Conservation (phyloP, 768 basidiomycete genomes). For the Phylloporus scabripes region DNA sequence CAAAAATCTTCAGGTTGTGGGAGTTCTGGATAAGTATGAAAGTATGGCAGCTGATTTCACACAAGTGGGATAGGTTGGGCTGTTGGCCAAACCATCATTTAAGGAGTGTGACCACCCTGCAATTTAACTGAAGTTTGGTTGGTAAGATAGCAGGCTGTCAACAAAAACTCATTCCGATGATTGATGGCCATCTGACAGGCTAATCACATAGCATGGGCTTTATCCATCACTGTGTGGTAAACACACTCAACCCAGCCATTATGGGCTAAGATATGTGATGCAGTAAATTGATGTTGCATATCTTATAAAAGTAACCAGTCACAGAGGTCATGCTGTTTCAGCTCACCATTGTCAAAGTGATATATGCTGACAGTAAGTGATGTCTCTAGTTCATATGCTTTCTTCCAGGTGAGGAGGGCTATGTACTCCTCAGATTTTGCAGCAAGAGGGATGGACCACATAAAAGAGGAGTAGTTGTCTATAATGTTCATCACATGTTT, state of each 20-base stretch:
- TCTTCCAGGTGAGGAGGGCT: conserved; percentile 28
- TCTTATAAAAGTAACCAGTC: background rate
- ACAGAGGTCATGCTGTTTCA: background rate
- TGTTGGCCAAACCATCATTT: background rate
- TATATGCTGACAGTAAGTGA: background rate
- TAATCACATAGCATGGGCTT: background rate
- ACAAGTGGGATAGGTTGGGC: background rate
- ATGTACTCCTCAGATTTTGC: conserved; percentile 24
- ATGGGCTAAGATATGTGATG: background rate
- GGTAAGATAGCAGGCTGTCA: background rate
- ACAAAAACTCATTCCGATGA: background rate
- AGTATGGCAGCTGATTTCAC: background rate
- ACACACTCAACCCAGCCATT: background rate
- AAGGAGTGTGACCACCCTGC: background rate
- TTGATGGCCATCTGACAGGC: no score
- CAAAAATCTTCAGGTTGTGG: background rate
- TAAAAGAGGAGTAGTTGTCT: conserved; percentile 6
- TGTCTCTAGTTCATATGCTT: background rate
- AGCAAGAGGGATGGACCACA: conserved; percentile 32
- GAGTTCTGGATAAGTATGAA: background rate
- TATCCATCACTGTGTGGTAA: background rate
- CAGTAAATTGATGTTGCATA: background rate
- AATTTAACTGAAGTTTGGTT: background rate
- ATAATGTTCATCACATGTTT: conserved; percentile 2
- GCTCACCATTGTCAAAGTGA: background rate